A percentile compares a stretch with the other conserved stretches of the same genome.
Evolutionary conservation across 306 rosid species (phyloP).

Genomic region (Cicer judaicum): DNA sequence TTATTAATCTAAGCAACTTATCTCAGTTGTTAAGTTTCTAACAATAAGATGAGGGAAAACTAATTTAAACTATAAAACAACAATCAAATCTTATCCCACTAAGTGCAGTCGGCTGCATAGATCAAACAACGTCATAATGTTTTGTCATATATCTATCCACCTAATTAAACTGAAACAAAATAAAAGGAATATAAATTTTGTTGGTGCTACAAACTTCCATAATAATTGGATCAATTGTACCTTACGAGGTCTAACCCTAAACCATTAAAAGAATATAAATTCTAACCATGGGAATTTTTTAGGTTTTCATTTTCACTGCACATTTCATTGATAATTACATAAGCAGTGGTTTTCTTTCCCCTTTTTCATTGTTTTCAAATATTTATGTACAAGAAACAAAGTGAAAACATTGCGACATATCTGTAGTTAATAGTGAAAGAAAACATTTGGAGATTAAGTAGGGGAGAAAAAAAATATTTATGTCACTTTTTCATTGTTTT

Average conservation of each 20-base stretch:
- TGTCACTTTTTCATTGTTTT: no score
- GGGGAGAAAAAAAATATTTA: no score
- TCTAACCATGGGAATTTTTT: background rate
- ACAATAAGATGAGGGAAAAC: slow-evolving; percentile 4
- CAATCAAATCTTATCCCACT: background rate
- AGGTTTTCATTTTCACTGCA: background rate
- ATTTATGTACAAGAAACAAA: slow-evolving; percentile 6
- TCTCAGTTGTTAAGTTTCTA: slow-evolving; percentile 12
- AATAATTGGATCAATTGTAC: background rate
- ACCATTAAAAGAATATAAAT: background rate
- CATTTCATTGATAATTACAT: background rate
- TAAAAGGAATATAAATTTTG: background rate
- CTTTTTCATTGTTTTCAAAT: background rate
- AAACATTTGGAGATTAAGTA: no score
- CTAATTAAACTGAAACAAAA: background rate
- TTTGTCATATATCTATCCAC: no score
- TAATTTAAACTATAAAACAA: background rate
- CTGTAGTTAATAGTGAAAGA: background rate
- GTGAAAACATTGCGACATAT: background rate
- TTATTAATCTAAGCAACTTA: slow-evolving; percentile 22
- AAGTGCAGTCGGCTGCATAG: no score
- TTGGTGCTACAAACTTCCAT: slow-evolving; percentile 2
- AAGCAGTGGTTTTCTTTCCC: background rate
- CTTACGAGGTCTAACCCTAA: background rate
- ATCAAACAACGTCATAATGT: no score